Evolutionary conservation across 176 grass and related monocot genomes (phyloP).

Genomic region (Rhynchospora breviuscula): DNA sequence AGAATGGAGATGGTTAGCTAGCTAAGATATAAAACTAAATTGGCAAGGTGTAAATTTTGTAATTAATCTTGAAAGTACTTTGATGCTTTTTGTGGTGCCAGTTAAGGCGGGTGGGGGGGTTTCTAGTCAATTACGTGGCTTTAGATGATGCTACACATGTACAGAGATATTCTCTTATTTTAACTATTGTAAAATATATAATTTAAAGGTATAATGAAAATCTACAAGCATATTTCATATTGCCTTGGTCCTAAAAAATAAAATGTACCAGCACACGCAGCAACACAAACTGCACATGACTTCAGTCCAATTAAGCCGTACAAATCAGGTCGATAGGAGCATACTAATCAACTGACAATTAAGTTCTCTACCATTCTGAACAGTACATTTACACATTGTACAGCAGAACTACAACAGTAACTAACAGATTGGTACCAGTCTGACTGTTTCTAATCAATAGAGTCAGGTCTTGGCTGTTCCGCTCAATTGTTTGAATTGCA

Average conservation of each 20-base stretch:
- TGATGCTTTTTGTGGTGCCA: no score
- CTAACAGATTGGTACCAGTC: background rate
- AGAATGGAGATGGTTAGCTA: background rate
- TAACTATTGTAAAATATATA: conserved; percentile 2
- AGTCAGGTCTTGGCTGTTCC: background rate
- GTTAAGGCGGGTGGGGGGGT: background rate
- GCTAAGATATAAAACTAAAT: background rate
- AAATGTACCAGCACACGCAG: background rate
- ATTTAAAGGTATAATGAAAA: background rate
- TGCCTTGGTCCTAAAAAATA: background rate
- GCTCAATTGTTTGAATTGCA: background rate
- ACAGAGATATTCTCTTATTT: background rate
- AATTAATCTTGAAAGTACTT: background rate
- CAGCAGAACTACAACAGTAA: background rate
- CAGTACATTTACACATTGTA: background rate
- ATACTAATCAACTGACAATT: background rate
- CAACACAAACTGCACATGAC: background rate
- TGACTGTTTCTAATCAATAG: background rate
- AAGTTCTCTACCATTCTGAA: background rate
- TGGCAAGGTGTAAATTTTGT: conserved; percentile 7
- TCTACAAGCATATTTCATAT: background rate
- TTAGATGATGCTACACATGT: background rate
- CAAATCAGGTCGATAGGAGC: background rate
- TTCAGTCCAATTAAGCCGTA: background rate
- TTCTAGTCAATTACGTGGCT: background rate